Conservation (phyloP, 306 rosid species). For the Acacia melanoxylon region DNA sequence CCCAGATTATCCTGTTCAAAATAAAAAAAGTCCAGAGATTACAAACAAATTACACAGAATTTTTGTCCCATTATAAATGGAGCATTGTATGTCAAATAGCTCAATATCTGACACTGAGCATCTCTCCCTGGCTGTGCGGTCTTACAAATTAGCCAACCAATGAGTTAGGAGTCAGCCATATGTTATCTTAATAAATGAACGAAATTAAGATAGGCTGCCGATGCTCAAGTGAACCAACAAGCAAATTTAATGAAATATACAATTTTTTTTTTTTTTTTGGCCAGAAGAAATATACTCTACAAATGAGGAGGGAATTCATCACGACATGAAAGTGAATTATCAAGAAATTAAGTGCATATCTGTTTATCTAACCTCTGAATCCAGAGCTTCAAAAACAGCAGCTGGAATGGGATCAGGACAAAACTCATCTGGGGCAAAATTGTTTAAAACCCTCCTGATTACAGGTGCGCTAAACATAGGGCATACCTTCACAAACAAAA, state of each 20-base stretch:
- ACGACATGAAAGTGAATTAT: background rate
- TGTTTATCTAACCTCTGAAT: slow-evolving; percentile 54
- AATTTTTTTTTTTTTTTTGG: too few species aligned
- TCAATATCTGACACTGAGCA: background rate
- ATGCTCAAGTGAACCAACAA: background rate
- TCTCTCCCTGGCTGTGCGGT: background rate
- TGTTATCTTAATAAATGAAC: background rate
- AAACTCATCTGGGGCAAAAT: slow-evolving; percentile 73
- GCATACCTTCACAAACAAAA: slow-evolving; percentile 63
- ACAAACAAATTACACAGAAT: background rate
- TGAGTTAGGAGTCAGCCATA: background rate
- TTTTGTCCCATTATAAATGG: too few species aligned
- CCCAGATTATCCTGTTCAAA: slow-evolving; percentile 44
- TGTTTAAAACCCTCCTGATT: slow-evolving; percentile 61
- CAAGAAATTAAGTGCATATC: background rate
- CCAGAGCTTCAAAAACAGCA: slow-evolving; percentile 57
- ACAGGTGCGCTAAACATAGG: slow-evolving; percentile 63
- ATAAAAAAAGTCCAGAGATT: background rate
- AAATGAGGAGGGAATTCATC: background rate
- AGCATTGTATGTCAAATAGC: background rate
- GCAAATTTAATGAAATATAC: background rate
- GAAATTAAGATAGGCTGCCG: background rate
- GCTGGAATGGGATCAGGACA: slow-evolving; percentile 75
- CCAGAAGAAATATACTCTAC: too few species aligned
- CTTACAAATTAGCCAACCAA: background rate